Conservation (phyloP, 1,139 yeast species). For the Yamadazyma mexicana region DNA sequence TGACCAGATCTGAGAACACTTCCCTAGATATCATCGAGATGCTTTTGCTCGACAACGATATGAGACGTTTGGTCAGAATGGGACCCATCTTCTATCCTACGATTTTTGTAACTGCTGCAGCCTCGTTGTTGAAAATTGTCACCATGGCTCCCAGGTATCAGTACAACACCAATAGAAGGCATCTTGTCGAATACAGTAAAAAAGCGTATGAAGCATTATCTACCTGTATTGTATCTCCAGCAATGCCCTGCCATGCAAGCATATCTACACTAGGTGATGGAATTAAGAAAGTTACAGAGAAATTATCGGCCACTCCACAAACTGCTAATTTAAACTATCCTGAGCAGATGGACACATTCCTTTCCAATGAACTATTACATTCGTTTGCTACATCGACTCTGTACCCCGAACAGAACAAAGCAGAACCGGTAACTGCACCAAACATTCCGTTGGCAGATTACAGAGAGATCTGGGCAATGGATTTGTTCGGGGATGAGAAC, state of each 20-base stretch:
- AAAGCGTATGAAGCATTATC: not conserved
- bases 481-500: slow-evolving; percentile 2
- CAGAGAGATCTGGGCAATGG: slow-evolving; percentile 7
- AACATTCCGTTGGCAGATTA: slow-evolving; percentile 5
- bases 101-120: slow-evolving; percentile 10
- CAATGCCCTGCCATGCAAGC: not conserved
- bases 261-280: not conserved
- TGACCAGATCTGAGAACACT: slow-evolving; percentile 8
- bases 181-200: not conserved
- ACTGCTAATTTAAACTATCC: not conserved
- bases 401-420: not conserved
- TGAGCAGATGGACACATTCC: not conserved
- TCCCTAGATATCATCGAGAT: slow-evolving; percentile 10
- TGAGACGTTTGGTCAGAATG: slow-evolving; percentile 6
- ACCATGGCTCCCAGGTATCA: slow-evolving; percentile 1
- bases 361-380: not conserved
- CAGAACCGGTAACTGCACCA: not conserved
- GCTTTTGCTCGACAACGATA: slow-evolving; percentile 8
- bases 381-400: not conserved
- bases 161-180: not conserved
- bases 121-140: slow-evolving; percentile 8
- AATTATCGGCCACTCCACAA: not conserved
- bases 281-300: not conserved
- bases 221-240: not conserved
- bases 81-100: slow-evolving; percentile 11